Evolutionary conservation across 2,329 filamentous ascomycete genomes (phyloP), one percentile per base, ranked within the genome.

Genomic region (Sporothrix brasiliensis): DNA sequence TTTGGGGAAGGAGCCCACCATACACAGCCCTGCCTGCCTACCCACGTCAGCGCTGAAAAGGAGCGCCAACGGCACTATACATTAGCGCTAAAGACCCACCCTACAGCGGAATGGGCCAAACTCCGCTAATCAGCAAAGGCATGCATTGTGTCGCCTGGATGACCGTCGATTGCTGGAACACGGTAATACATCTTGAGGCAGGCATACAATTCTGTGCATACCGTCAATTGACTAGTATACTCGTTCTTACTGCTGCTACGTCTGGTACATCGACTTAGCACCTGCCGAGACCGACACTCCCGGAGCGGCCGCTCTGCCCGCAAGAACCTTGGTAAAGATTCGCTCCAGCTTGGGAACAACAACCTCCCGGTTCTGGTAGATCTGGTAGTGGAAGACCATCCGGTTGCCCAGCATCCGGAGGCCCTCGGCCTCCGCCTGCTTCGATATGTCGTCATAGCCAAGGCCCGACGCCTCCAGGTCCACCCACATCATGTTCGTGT

Each of bases 401-500:
- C 83, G 79, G 41, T 78, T 77, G 1, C 78, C 78, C 69, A 78
- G 73, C 4, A 84, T 74, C 72, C 79, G 80, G 70, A 87, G 75
- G 0, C 84, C 84, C 13, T 77, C 79, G 47, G 81, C 80, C 63
- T 76, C 76, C 6, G 80, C 81, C 44, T 83, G 76, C 74, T 79
- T 76, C 16, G 77, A 76, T 67, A 86, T 81, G 52, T 76, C 78
- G 69, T 77, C 77, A 6, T 67, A 72, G 16, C 78, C 77, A 72
- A 83, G 82, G 1, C 87, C 86, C 13, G 87, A 85, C 0, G 85
- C 84, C 41, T 88, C 85, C 19, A 95, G 81, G 78, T 96, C 90
- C 71, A 96, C 77, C 92, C 92, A 97, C 47, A 92, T 88, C 92
- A 97, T 96, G 80, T 97, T 97, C n/a, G 93, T 96, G 77, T 97